A percentile compares a stretch with the other conserved stretches of the same genome.
Conservation (phyloP, 768 basidiomycete genomes). For the Chalciporus pseudorubinellus region DNA sequence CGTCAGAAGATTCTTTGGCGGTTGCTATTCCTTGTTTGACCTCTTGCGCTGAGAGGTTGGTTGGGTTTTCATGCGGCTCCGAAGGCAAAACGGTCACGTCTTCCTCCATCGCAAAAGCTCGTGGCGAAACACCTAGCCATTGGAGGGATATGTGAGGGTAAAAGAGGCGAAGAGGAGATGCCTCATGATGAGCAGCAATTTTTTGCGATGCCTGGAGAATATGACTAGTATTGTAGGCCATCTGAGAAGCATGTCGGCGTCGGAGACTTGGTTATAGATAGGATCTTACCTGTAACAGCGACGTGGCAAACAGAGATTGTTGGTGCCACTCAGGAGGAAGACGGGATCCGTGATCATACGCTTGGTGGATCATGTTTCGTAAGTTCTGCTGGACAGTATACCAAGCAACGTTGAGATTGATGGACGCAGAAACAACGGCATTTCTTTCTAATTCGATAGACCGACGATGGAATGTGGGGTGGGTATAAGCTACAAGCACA, state of each 20-base stretch:
- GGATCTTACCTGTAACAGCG: too few species aligned
- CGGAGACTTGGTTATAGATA: too few species aligned
- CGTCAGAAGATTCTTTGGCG: neutral
- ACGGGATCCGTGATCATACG: too few species aligned
- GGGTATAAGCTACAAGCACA: conserved; percentile 30
- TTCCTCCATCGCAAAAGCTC: conserved; percentile 30
- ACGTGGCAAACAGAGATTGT: too few species aligned
- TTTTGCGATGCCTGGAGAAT: conserved; percentile 36
- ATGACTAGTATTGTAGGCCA: conserved; percentile 40
- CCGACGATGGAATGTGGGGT: conserved; percentile 5
- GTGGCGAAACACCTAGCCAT: conserved; percentile 43
- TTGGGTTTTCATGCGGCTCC: too few species aligned
- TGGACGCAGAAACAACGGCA: too few species aligned
- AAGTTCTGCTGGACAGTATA: too few species aligned
- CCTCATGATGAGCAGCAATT: conserved; percentile 31
- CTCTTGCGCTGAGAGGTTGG: too few species aligned
- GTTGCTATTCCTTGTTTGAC: conserved; percentile 13
- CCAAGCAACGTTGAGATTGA: too few species aligned
- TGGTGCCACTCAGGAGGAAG: too few species aligned
- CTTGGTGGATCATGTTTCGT: too few species aligned
- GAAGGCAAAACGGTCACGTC: conserved; percentile 4
- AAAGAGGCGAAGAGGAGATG: conserved; percentile 37
- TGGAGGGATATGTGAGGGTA: conserved; percentile 38
- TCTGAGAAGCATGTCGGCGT: conserved; percentile 35
- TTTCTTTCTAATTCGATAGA: too few species aligned